A percentile compares a stretch with the other conserved stretches of the same genome.
Conservation (phyloP, 2,329 filamentous ascomycete genomes). For the Fusarium poae region DNA sequence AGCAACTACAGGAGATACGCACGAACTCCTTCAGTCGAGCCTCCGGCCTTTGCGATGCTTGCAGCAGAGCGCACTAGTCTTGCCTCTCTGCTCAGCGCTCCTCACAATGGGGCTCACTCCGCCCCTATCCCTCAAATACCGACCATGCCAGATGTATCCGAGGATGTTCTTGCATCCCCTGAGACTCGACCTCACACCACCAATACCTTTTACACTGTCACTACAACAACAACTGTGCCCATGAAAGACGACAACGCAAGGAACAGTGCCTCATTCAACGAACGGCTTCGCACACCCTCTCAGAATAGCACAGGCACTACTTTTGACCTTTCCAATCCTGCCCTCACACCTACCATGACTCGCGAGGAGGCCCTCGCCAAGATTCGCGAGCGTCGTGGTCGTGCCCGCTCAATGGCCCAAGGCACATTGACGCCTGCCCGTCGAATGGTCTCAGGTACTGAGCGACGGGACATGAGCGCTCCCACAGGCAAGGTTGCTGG, state of each 20-base stretch:
- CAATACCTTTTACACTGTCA: conserved; percentile 61
- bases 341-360: conserved; percentile 74
- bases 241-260: conserved; percentile 60
- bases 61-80: conserved; percentile 69
- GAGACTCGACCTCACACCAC: conserved; percentile 61
- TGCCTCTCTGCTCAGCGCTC: conserved; percentile 71
- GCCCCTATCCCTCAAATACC: conserved; percentile 57
- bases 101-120: conserved; percentile 56
- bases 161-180: conserved; percentile 38
- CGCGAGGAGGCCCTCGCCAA: conserved; percentile 81
- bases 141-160: conserved; percentile 49
- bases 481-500: conserved; percentile 54
- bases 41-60: conserved; percentile 69
- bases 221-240: conserved; percentile 66
- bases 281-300: conserved; percentile 62
- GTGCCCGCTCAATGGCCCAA: conserved; percentile 76
- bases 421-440: conserved; percentile 69
- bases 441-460: conserved; percentile 66
- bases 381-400: conserved; percentile 78
- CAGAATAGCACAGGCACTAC: conserved; percentile 53
- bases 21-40: conserved; percentile 72
- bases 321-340: conserved; percentile 69
- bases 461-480: conserved; percentile 64
- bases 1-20: conserved; percentile 61
- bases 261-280: conserved; percentile 58